phyloP scores from a whole-genome alignment of 1,284 basidiomycete genomes.

The Trichosporon coremiiforme region DNA sequence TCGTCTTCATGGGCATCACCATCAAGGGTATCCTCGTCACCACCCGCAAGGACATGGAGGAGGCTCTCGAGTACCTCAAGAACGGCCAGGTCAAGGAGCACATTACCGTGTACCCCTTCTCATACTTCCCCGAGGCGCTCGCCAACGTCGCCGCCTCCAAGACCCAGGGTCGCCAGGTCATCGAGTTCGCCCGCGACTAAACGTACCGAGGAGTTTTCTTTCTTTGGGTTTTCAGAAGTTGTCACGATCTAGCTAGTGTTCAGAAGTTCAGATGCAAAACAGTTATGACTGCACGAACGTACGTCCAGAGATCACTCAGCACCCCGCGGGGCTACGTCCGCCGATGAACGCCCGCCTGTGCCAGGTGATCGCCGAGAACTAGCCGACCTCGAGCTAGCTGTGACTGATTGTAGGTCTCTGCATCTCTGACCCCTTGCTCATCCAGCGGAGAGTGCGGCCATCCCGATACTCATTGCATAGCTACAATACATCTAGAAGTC shows the following conservation, averaged over 20 bases:
- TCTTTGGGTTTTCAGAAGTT: constrained; percentile 14
- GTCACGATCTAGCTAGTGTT: constrained; percentile 2
- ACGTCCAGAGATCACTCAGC: too few relatives aligned
- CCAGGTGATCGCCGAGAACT: too few relatives aligned
- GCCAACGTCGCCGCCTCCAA: constrained; percentile 24
- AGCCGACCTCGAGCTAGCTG: too few relatives aligned
- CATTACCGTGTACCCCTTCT: constrained; percentile 27
- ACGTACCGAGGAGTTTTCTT: not conserved
- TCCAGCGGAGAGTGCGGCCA: too few relatives aligned
- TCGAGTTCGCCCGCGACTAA: constrained; percentile 23
- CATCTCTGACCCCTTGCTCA: too few relatives aligned
- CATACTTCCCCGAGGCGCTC: constrained; percentile 29
- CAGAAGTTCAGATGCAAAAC: constrained; percentile 3
- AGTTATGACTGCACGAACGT: not conserved
- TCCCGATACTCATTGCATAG: not conserved
- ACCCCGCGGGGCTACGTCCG: too few relatives aligned
- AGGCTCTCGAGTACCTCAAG: constrained; percentile 28
- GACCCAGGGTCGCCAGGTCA: constrained; percentile 29
- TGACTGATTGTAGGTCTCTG: too few relatives aligned
- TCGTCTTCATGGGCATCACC: constrained; percentile 54
- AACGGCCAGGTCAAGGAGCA: constrained; percentile 34
- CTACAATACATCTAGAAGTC: constrained; percentile 62
- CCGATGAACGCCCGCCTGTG: too few relatives aligned
- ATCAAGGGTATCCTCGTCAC: constrained; percentile 52
- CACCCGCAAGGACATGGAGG: constrained; percentile 31